A percentile compares a stretch with the other conserved stretches of the same genome.
Conservation (phyloP, 306 rosid species). For the Amphicarpaea edgeworthii region DNA sequence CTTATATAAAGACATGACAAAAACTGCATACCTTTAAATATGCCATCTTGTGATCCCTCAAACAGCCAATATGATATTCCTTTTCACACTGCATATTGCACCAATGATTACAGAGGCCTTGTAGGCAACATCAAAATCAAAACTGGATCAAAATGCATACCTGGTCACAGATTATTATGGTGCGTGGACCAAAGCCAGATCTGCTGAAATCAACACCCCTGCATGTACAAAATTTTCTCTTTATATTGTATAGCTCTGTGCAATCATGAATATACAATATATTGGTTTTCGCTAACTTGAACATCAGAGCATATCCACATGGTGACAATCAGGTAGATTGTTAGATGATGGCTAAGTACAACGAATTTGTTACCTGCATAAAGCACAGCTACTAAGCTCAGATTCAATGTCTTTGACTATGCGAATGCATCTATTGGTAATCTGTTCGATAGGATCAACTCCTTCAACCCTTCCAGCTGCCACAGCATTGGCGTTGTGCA, state of each 20-base stretch:
- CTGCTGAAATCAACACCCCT: slow-evolving; percentile 94
- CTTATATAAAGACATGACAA: slow-evolving; percentile 32
- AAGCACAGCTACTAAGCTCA: slow-evolving; percentile 86
- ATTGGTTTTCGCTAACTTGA: slow-evolving; percentile 32
- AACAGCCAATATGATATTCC: slow-evolving; percentile 97
- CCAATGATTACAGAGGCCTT: slow-evolving; percentile 21
- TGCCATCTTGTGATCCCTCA: slow-evolving; percentile 94
- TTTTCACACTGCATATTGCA: slow-evolving; percentile 78
- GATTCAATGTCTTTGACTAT: slow-evolving; percentile 80
- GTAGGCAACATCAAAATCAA: slow-evolving; percentile 33
- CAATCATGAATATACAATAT: slow-evolving; percentile 34
- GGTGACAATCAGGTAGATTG: not conserved
- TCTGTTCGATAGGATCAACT: slow-evolving; percentile 89
- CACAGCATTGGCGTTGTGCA: slow-evolving; percentile 80
- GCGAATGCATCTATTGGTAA: slow-evolving; percentile 88
- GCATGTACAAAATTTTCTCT: slow-evolving; percentile 46
- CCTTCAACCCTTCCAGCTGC: slow-evolving; percentile 96
- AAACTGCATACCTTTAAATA: slow-evolving; percentile 70
- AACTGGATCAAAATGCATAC: slow-evolving; percentile 45
- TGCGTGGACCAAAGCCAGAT: slow-evolving; percentile 96
- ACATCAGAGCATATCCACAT: slow-evolving; percentile 8
- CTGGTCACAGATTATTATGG: slow-evolving; percentile 94
- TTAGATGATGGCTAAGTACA: slow-evolving; percentile 27
- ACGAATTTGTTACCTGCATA: slow-evolving; percentile 74
- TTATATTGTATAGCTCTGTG: slow-evolving; percentile 27